These are phyloP conservation scores for Perkinsus marinus DNA, from an alignment of 169 alveolate species.

Conservation along the genomic window DNA sequence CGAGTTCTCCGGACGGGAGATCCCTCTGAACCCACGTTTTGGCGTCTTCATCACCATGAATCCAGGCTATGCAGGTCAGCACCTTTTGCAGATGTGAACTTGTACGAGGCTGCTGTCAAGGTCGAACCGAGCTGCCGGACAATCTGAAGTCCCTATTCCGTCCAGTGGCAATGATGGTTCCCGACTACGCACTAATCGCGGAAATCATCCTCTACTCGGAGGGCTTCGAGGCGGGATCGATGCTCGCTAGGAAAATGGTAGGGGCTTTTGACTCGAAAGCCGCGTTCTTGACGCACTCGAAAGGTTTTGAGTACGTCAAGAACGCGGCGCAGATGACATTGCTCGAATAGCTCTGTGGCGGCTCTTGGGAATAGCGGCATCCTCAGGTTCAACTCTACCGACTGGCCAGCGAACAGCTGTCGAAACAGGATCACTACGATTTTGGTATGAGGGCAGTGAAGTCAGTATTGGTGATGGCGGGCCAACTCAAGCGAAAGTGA, in stretches of 20 bases:
- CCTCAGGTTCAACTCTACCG: constrained; percentile 41
- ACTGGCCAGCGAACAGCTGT: constrained; percentile 58
- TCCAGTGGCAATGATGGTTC: constrained; percentile 92
- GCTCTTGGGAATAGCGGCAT: too few relatives aligned
- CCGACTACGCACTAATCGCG: constrained; percentile 82
- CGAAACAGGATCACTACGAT: constrained; percentile 88
- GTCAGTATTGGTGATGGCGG: constrained; percentile 85
- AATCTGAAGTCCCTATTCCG: constrained; percentile 87
- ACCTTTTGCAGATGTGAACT: not conserved
- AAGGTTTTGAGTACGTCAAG: too few relatives aligned
- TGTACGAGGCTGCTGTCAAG: constrained; percentile 60
- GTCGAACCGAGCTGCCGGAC: constrained; percentile 92
- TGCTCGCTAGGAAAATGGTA: constrained; percentile 54
- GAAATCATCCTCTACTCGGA: constrained; percentile 77
- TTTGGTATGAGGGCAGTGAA: constrained; percentile 93
- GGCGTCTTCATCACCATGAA: constrained; percentile 91
- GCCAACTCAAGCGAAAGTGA: constrained; percentile 74
- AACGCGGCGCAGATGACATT: too few relatives aligned
- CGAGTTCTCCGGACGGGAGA: constrained; percentile 75
- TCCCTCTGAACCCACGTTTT: constrained; percentile 76
- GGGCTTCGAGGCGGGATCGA: constrained; percentile 68
- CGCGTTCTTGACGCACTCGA: too few relatives aligned
- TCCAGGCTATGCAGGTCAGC: constrained; percentile 76
- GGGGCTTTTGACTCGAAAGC: too few relatives aligned
- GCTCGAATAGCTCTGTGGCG: too few relatives aligned